Base-by-base conservation (phyloP, 2,329 filamentous ascomycete genomes). In the Scytalidium sp. region DNA sequence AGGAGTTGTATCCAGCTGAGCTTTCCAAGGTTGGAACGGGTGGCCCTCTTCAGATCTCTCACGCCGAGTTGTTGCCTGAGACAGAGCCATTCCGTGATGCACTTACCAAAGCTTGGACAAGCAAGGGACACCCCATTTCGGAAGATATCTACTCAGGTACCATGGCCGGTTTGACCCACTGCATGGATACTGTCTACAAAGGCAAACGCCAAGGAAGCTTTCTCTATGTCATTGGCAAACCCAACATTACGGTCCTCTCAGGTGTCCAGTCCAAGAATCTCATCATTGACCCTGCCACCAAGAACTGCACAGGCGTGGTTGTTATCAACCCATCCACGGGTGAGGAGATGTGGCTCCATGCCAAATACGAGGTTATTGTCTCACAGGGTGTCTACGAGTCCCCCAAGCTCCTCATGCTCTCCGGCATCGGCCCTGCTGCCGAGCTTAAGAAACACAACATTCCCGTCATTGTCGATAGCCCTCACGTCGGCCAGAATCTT, bases 111-210 rank as follows among this genome's bases (percentile, higher is more conserved):
- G 80, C 79, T 0, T 84, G 79, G 80, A 64, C 70, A 2, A 76
- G 71, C 32, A 78, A 73, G 47, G 80, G 79, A 13, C 66, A 79
- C 46, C 59, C 63, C 0, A 47, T 81, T 2, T 76, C 70, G 0
- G 75, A 82, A 11, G 73, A 84, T 46, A 75, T 84, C 39, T 81
- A 78, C 56, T 71, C 76, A 47, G 81, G 80, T 11, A 67, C 70
- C 7, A 78, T 82, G 74, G 61, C 65, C 25, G 80, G 81, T 2
- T 70, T 84, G 1, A 72, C 69, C 39, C 71, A 80, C 41, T 75
- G 75, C 56, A 69, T 79, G 46, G 75, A 80, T 62, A 73, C 72
- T 39, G 83, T 84, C 57, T 81, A 84, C 65, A 69, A 78, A 8
- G 80, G 80, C n/a, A 66, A 69, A 49, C 74, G 80, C 17, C 78